These are phyloP conservation scores for Rhizophagus sp. DNA, from an alignment of 192 early-diverging fungal species.

Conservation along the genomic window DNA sequence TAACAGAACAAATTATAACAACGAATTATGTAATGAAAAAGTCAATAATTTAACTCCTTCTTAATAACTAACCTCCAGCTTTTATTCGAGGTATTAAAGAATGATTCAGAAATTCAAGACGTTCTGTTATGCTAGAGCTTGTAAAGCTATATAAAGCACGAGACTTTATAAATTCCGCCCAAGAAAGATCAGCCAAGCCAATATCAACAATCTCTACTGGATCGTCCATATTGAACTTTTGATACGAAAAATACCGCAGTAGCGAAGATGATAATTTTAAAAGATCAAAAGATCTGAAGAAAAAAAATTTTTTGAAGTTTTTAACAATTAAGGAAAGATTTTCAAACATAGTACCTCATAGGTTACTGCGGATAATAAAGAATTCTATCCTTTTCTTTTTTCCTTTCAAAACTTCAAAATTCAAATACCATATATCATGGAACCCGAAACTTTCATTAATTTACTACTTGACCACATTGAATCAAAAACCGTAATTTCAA, in stretches of 20 bases:
- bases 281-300: too few relatives aligned
- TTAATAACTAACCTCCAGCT: conserved; percentile 16
- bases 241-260: neutral
- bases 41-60: neutral
- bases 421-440: neutral
- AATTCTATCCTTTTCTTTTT: too few relatives aligned
- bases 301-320: too few relatives aligned
- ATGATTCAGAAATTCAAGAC: conserved; percentile 28
- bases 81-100: conserved; percentile 24
- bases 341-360: too few relatives aligned
- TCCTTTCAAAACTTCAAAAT: too few relatives aligned
- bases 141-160: conserved; percentile 18
- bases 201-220: neutral
- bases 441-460: conserved; percentile 3
- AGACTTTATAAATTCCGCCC: conserved; percentile 22
- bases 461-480: neutral
- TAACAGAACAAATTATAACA: neutral
- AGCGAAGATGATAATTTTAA: neutral
- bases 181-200: conserved; percentile 20
- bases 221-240: neutral
- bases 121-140: neutral
- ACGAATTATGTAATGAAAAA: neutral
- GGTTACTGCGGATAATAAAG: too few relatives aligned
- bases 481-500: neutral
- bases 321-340: too few relatives aligned